These are phyloP conservation scores for Trichoderma sp. DNA, from an alignment of 2,329 filamentous ascomycete genomes.

Conservation along the genomic window DNA sequence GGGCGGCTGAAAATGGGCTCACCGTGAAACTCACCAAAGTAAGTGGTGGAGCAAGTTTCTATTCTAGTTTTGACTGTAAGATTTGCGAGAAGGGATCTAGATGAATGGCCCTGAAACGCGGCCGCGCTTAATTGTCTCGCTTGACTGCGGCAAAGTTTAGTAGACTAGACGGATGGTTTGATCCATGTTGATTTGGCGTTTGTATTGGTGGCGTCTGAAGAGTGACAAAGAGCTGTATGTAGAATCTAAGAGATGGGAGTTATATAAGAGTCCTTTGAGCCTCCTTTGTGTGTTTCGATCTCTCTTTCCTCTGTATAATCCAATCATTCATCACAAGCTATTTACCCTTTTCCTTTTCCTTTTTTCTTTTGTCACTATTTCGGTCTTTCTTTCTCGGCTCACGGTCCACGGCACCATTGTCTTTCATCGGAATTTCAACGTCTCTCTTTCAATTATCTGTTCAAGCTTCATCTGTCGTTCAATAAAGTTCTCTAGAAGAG, in stretches of 20 bases:
- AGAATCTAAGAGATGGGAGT: background rate
- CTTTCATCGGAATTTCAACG: background rate
- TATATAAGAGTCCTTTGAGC: slow-evolving; percentile 19
- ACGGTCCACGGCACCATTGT: background rate
- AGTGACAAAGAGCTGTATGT: background rate
- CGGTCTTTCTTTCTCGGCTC: slow-evolving; percentile 8
- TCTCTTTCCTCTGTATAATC: background rate
- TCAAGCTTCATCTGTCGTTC: background rate
- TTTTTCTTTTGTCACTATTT: background rate
- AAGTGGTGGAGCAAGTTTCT: background rate
- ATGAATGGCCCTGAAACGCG: slow-evolving; percentile 3
- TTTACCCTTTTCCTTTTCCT: slow-evolving; percentile 24
- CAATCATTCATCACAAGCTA: background rate
- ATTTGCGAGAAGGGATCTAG: background rate
- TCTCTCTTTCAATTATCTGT: slow-evolving; percentile 20
- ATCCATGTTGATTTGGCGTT: background rate
- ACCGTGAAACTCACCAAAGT: background rate
- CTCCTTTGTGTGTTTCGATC: background rate
- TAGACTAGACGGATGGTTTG: background rate
- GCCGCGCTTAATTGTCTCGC: slow-evolving; percentile 13
- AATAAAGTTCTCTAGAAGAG: background rate
- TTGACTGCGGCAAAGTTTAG: background rate
- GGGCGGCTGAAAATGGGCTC: background rate
- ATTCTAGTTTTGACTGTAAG: background rate
- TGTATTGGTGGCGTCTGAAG: background rate